Base-by-base conservation (phyloP, 176 grass and related monocot genomes). In the Metroxylon sagu region DNA sequence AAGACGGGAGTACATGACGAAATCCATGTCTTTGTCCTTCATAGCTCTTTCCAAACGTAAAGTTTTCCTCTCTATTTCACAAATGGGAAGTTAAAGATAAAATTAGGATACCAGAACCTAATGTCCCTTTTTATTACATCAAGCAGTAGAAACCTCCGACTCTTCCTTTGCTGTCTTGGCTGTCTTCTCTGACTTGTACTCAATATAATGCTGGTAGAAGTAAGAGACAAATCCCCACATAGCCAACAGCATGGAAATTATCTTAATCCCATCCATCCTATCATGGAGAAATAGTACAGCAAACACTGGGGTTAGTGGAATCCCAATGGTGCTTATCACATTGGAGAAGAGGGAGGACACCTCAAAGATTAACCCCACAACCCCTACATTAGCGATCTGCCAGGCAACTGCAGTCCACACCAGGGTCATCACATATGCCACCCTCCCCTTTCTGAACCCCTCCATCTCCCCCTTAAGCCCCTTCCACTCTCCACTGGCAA, bases 341-440 rank as follows among this genome's bases (percentile, higher is more conserved):
- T 97, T 97, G 48, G 87, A 81, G 74, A 97, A 97, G n/a, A 97
- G 61, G 15, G 87, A 88, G 14, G 92, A 97, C 48, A 85, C 81
- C 55, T 66, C 2, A 1, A 79, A 85, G 39, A 97, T 50, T 18
- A 97, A 75, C 2, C 84, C 81, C 58, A 88, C 53, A 15, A 85
- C 48, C 49, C 92, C 87, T 60, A 91, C 72, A 0, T 74, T 77
- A 53, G 76, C 39, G 1, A 88, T 64, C 77, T 91, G 92, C 83
- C 81, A 87, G 14, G 71, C 65, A 26, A 83, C 53, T 31, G 83
- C 83, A 25, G 81, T 80, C 75, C 84, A 69, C 23, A 71, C 70
- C 48, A 88, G 70, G 25, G 87, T 91, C 84, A 85, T 74, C 52
- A 63, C 65, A 65, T 97, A 97, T 48, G 84, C 68, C 51, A 76